These are phyloP conservation scores for Bruguiera sexangula DNA, from an alignment of 345 rosid species.

Conservation along the genomic window DNA sequence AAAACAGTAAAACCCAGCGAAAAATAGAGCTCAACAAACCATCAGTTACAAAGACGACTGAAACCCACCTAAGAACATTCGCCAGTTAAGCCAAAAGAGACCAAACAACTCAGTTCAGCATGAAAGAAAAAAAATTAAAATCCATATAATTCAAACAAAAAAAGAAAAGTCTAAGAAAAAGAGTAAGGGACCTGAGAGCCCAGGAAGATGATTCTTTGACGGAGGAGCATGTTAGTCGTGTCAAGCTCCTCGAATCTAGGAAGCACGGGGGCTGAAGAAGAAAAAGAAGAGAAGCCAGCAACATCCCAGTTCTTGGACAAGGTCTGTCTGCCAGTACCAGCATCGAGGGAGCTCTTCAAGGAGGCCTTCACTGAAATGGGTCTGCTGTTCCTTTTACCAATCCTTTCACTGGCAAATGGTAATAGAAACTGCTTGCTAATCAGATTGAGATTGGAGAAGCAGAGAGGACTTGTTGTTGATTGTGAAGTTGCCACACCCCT, in stretches of 20 bases:
- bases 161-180: neutral
- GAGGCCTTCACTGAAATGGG: constrained; percentile 45
- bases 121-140: neutral
- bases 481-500: constrained; percentile 27
- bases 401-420: constrained; percentile 2
- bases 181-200: constrained; percentile 62
- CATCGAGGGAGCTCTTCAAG: constrained; percentile 21
- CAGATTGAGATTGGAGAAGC: constrained; percentile 22
- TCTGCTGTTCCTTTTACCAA: constrained; percentile 18
- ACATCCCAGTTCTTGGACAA: constrained; percentile 74
- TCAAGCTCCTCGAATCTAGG: constrained; percentile 86
- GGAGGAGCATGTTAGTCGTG: constrained; percentile 84
- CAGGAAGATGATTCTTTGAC: constrained; percentile 81
- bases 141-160: constrained; percentile 5
- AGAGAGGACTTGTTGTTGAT: constrained; percentile 22
- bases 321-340: constrained; percentile 30
- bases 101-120: neutral
- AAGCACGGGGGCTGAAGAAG: constrained; percentile 45
- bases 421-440: constrained; percentile 22
- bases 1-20: too few species aligned
- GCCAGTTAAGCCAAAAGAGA: neutral
- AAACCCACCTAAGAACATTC: too few species aligned
- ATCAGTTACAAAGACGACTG: too few species aligned
- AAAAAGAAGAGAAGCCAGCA: constrained; percentile 29
- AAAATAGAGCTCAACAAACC: too few species aligned